Conservation (phyloP, 371 early-diverging fungal species). For the Circinella umbellata region DNA sequence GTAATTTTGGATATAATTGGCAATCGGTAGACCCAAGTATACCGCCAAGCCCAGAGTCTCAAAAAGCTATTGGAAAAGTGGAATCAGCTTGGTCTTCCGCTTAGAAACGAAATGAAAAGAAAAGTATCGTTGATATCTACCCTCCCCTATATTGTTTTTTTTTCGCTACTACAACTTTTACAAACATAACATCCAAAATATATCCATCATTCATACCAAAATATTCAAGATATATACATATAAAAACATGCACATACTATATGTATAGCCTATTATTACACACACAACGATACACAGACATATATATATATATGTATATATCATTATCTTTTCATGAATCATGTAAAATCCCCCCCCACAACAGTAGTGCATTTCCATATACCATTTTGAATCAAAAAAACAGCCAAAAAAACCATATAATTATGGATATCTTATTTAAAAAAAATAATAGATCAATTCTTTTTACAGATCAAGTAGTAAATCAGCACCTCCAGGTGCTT, state of each 20-base stretch:
- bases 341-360: too few species aligned
- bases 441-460: neutral
- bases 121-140: neutral
- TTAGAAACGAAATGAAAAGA: slow-evolving; percentile 1
- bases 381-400: neutral
- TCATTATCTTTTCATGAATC: too few species aligned
- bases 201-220: neutral
- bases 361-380: neutral
- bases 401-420: neutral
- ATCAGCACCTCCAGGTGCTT: slow-evolving; percentile 35
- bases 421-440: neutral
- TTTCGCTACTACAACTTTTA: too few species aligned
- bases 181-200: neutral
- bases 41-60: slow-evolving; percentile 46
- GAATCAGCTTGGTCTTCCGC: slow-evolving; percentile 36
- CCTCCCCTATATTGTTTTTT: too few species aligned
- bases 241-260: neutral
- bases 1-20: slow-evolving; percentile 50
- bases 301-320: too few species aligned
- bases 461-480: slow-evolving; percentile 36
- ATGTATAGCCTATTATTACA: too few species aligned
- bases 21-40: slow-evolving; percentile 25
- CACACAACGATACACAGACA: too few species aligned
- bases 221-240: slow-evolving; percentile 1
- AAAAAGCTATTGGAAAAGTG: slow-evolving; percentile 33